phyloP scores from a whole-genome alignment of 2,329 filamentous ascomycete species.

The Microdochium bolleyi region DNA sequence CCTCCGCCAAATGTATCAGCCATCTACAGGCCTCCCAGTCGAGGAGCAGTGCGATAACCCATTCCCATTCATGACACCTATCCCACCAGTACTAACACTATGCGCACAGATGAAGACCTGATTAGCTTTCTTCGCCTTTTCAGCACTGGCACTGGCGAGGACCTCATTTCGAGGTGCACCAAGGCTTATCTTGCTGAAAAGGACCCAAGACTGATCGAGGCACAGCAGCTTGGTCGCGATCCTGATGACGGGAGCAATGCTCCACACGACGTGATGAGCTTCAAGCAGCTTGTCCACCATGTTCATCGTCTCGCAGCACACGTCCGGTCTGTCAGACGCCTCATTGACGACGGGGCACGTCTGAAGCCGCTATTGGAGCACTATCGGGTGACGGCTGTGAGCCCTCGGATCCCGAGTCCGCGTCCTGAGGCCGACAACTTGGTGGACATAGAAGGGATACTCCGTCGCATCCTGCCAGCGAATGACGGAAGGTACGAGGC shows the following conservation, averaged over 20 bases:
- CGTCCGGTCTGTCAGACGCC: not conserved
- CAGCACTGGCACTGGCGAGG: not conserved
- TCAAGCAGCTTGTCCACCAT: not conserved
- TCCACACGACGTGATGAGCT: not conserved
- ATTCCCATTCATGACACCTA: not conserved
- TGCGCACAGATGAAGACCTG: not conserved
- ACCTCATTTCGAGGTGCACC: not conserved
- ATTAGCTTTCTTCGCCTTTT: not conserved
- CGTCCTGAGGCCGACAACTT: constrained; percentile 16
- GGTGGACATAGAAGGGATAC: constrained; percentile 20
- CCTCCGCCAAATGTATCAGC: constrained; percentile 1
- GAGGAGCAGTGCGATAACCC: not conserved
- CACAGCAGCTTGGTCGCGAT: not conserved
- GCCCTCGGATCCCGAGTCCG: constrained; percentile 4
- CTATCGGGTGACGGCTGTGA: not conserved
- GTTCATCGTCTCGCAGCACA: not conserved
- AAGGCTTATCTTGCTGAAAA: not conserved
- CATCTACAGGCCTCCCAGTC: not conserved
- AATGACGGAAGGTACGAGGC: constrained; percentile 5
- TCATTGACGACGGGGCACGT: not conserved
- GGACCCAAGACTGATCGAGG: not conserved
- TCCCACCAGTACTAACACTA: not conserved
- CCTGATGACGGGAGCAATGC: not conserved
- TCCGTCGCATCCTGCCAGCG: constrained; percentile 19
- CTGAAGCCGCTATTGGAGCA: not conserved